phyloP scores from a whole-genome alignment of 1,284 basidiomycete genomes.

The Pisolithus thermaeus region DNA sequence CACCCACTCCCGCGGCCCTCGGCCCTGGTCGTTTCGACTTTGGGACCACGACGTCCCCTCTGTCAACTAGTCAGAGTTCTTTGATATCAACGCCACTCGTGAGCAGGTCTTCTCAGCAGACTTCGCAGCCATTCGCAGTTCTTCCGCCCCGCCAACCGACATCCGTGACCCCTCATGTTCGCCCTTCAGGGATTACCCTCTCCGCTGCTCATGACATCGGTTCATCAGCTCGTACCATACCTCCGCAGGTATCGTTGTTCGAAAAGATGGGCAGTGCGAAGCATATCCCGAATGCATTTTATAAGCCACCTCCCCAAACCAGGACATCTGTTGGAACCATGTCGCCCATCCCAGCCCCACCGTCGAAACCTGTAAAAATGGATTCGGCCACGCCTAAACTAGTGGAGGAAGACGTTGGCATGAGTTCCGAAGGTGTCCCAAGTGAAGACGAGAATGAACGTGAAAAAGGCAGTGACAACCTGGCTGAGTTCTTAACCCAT shows the following conservation, averaged over 20 bases:
- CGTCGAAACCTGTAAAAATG: neutral
- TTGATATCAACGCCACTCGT: neutral
- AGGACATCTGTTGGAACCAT: constrained; percentile 10
- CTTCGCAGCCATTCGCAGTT: constrained; percentile 9
- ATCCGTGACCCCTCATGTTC: constrained; percentile 13
- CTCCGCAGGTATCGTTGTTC: constrained; percentile 37
- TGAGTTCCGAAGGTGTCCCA: constrained; percentile 17
- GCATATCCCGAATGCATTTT: constrained; percentile 54
- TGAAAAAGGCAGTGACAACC: constrained; percentile 7
- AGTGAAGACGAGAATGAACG: constrained; percentile 6
- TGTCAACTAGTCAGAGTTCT: neutral
- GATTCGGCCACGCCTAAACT: constrained; percentile 5
- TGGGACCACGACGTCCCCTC: neutral
- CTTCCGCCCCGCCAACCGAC: constrained; percentile 10
- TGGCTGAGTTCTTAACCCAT: constrained; percentile 18
- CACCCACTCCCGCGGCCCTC: neutral
- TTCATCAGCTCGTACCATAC: constrained; percentile 13
- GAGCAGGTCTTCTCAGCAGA: constrained; percentile 1
- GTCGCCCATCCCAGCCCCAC: constrained; percentile 5
- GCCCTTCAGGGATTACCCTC: constrained; percentile 22
- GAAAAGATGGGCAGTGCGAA: constrained; percentile 41
- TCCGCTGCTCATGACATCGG: constrained; percentile 2
- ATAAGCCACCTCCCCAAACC: constrained; percentile 38
- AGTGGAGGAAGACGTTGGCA: constrained; percentile 19
- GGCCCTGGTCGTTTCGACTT: constrained; percentile 8